phyloP scores from a whole-genome alignment of 164 flowering plant genomes.

The Magnolia officinalis region DNA sequence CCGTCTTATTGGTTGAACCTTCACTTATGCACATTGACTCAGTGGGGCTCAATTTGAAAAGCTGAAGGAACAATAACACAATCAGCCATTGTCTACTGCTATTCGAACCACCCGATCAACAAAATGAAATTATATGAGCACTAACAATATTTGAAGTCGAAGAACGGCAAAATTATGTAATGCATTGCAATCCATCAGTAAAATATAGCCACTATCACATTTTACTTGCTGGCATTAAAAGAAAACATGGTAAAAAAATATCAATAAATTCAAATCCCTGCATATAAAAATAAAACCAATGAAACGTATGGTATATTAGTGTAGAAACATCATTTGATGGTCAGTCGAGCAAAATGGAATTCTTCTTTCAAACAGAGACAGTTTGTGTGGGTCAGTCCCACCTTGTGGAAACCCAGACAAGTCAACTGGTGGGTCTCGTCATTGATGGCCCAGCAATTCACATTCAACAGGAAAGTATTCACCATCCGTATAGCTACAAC shows the following conservation, averaged over 20 bases:
- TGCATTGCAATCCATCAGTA: neutral
- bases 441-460: neutral
- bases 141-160: neutral
- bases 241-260: neutral
- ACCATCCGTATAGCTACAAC: neutral
- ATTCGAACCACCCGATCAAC: neutral
- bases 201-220: neutral
- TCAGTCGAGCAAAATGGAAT: neutral
- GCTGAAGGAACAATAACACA: slow-evolving; percentile 34
- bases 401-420: neutral
- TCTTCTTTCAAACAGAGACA: neutral
- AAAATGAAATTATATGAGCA: neutral
- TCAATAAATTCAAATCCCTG: neutral
- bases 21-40: slow-evolving; percentile 57
- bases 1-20: slow-evolving; percentile 45
- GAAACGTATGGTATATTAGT: neutral
- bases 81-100: neutral
- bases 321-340: neutral
- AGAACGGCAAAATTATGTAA: neutral
- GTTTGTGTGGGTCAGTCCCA: neutral
- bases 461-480: neutral
- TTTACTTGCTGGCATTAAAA: neutral
- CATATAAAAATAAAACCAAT: neutral
- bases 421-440: neutral
- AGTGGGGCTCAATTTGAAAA: slow-evolving; percentile 53